Base-by-base conservation (phyloP, 108 stramenopile species). In the Mediolabrus comicus region DNA sequence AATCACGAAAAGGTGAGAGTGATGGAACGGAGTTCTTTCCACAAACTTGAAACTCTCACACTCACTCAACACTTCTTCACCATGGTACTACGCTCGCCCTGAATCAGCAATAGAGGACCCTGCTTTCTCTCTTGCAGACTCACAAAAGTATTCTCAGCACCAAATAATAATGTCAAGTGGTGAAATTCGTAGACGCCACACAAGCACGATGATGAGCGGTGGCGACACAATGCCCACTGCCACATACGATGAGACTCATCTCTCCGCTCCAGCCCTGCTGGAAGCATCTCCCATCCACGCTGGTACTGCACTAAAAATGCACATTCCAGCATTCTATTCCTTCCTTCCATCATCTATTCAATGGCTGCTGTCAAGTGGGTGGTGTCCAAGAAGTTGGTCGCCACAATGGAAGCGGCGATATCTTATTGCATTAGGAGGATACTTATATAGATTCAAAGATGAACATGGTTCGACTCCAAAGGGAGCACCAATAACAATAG, bases 391-490 rank as follows among this genome's bases (percentile, higher is more conserved):
- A 4, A 71, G 71, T 25, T 77, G 90, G 64, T 56, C 49, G 11
- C 92, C 92, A 5, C 56, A 66, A 7, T 94, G 92, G 92, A 83
- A 84, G 43, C 69, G 66, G 61, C 85, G 92, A 26, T 80, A 86
- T 62, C 46, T 94, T 3, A 83, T 94, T 62, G 77, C 83, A 7
- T 60, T 90, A 46, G 92, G 92, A 34, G 79, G 72, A n/a, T 91
- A 85, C 65, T 70, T 94, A 25, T 94, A 94, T 67, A 84, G 87
- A 71, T 93, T 88, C 59, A 68, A 76, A 53, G 82, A 86, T 55
- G 64, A 74, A 31, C 41, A 71, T 36, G 74, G 81, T 8, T 13
- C 53, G 29, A 33, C 57, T 26, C 86, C 88, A 4, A 93, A 93
- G 67, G 92, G 92, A 43, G 69, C 77, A 8, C 88, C 92, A 2